These are phyloP conservation scores for Cercospora janseana DNA, from an alignment of 2,329 filamentous ascomycete species.

Conservation along the genomic window DNA sequence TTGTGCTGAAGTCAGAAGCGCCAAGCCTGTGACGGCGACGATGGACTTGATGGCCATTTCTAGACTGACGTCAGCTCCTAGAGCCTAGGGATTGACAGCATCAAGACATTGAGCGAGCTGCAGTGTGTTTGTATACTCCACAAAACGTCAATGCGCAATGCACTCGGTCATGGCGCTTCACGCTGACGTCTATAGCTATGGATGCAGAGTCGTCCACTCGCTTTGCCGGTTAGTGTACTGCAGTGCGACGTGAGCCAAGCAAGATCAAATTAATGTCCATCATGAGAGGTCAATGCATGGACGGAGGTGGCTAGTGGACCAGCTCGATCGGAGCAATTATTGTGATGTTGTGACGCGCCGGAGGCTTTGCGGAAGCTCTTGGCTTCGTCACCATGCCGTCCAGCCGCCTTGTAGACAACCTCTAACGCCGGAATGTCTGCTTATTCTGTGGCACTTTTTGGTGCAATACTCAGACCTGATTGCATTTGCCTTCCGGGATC, in stretches of 20 bases:
- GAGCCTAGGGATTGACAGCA: no score
- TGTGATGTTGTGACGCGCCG: conserved; percentile 7
- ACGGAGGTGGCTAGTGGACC: conserved; percentile 1
- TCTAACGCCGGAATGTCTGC: no score
- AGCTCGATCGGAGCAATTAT: not conserved
- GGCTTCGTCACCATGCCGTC: conserved; percentile 10
- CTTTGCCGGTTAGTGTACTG: not conserved
- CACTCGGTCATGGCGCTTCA: not conserved
- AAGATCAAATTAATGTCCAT: conserved; percentile 7
- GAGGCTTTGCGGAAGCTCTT: conserved; percentile 7
- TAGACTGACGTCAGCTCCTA: no score
- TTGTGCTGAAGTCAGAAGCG: conserved; percentile 1
- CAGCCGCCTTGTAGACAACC: no score
- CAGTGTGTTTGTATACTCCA: not conserved
- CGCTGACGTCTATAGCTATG: not conserved
- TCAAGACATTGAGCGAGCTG: not conserved
- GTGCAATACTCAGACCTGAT: no score
- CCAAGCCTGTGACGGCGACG: not conserved
- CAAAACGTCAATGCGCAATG: not conserved
- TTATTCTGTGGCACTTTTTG: no score
- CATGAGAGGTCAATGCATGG: not conserved
- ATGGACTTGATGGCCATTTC: not conserved
- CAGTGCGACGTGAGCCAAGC: conserved; percentile 11
- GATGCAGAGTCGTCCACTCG: not conserved
- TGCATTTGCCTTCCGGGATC: no score